Conservation (phyloP, 129 eudicot genomes). For the Smallanthus sonchifolius region DNA sequence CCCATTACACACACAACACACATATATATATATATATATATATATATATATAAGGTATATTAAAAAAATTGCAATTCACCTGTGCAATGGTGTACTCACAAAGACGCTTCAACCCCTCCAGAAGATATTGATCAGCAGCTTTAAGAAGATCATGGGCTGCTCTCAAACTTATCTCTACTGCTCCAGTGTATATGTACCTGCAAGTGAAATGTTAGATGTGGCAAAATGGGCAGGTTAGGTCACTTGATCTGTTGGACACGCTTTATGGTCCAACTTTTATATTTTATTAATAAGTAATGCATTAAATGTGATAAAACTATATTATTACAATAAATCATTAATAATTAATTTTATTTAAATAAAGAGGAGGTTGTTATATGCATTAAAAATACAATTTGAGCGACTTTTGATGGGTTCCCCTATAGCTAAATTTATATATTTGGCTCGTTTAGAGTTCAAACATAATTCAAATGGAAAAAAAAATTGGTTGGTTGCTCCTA, state of each 20-base stretch:
- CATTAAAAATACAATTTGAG: background rate
- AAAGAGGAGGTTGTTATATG: background rate
- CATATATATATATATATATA: no score
- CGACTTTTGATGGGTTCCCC: background rate
- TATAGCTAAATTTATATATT: background rate
- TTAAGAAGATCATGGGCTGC: constrained; percentile 75
- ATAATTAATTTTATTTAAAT: background rate
- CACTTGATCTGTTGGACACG: background rate
- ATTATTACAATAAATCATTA: background rate
- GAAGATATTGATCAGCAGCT: constrained; percentile 83
- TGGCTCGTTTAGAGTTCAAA: background rate
- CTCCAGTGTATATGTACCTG: constrained; percentile 89
- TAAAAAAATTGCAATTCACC: constrained; percentile 32
- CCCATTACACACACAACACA: background rate
- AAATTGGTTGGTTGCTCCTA: no score
- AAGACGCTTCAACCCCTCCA: constrained; percentile 81
- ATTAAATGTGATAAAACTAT: background rate
- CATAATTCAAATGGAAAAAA: no score
- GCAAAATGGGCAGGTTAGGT: background rate
- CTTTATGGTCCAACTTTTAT: background rate
- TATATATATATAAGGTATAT: no score
- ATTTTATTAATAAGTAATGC: background rate
- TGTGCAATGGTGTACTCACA: constrained; percentile 79
- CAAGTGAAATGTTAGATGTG: constrained; percentile 7
- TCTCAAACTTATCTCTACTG: constrained; percentile 61